Base-by-base conservation (phyloP, 208 protist species). In the Leptomonas seymouri region DNA sequence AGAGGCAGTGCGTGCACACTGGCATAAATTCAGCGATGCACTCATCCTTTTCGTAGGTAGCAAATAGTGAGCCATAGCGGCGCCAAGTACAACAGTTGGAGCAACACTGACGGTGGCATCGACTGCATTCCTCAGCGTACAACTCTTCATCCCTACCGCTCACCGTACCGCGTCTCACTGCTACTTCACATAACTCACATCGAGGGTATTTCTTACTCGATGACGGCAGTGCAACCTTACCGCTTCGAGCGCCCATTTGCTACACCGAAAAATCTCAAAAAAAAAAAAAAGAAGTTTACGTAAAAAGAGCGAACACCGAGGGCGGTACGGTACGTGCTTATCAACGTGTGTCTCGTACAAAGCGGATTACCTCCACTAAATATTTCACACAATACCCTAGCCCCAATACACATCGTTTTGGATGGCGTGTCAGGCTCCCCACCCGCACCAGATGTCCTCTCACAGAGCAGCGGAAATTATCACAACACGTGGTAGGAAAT, bases 1-100 rank as follows among this genome's bases (percentile, higher is more conserved):
- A 53, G 30, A 81, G 71, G 70, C 83, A 89, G 8, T 18, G 28
- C n/a, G 21, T 21, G 48, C 73, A 72, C 20, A 78, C 73, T 7
- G 65, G 49, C 48, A 28, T 48, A 12, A 49, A 60, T 30, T 56
- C 83, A 74, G 44, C 72, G 23, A 57, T 56, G 56, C 50, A 16
- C 41, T 67, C 64, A 18, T 60, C 64, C 34, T 60, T 42, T 9
- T 77, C 64, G 56, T 57, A 53, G 4, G 49, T 46, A 5, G 56
- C 50, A 31, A 67, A 75, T 0, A 28, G 54, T 18, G 67, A 63
- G 12, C 70, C 66, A 57, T 71, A 80, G 16, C 70, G 71, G 45
- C 72, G 55, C 46, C 69, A 62, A 6, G 42, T 62, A 28, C 15
- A 73, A 50, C 81, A 86, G 5, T 41, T 27, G 23, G 28, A 27